Conservation (phyloP, 306 rosid genomes). For the Adenanthera pavonina region DNA sequence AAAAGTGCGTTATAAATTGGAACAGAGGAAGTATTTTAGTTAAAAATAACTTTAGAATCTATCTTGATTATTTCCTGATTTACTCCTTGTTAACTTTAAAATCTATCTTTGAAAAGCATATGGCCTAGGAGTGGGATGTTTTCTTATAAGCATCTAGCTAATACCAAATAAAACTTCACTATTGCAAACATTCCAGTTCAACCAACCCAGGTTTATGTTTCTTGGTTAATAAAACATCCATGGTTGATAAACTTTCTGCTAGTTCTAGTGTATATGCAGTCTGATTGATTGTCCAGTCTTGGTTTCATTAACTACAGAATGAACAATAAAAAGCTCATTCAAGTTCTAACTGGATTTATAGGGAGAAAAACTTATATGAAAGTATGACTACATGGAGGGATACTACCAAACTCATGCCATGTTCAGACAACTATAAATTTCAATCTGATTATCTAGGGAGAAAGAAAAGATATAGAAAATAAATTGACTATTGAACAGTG, state of each 20-base stretch:
- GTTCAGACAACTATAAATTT: slow-evolving; percentile 7
- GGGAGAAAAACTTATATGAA: slow-evolving; percentile 1
- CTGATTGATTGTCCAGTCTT: not conserved
- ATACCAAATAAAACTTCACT: not conserved
- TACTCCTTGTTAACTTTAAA: not conserved
- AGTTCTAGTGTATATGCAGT: not conserved
- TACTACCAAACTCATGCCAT: slow-evolving; percentile 20
- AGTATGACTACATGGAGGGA: slow-evolving; percentile 14
- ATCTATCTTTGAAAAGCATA: not conserved
- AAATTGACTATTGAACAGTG: slow-evolving; percentile 35
- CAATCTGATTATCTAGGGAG: slow-evolving; percentile 11
- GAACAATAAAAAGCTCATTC: not conserved
- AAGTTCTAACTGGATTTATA: slow-evolving; percentile 32
- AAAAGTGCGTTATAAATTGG: too few species aligned
- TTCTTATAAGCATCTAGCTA: not conserved
- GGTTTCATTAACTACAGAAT: not conserved
- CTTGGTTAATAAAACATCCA: not conserved
- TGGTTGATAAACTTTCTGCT: not conserved
- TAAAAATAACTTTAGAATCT: not conserved
- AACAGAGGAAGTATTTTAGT: not conserved
- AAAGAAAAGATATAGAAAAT: not conserved
- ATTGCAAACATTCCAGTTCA: not conserved
- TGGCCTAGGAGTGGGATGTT: not conserved
- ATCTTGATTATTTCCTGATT: not conserved
- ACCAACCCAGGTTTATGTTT: not conserved